Evolutionary conservation across 1,139 yeast genomes (phyloP).

Genomic region (Nakaseomyces nivariensis): DNA sequence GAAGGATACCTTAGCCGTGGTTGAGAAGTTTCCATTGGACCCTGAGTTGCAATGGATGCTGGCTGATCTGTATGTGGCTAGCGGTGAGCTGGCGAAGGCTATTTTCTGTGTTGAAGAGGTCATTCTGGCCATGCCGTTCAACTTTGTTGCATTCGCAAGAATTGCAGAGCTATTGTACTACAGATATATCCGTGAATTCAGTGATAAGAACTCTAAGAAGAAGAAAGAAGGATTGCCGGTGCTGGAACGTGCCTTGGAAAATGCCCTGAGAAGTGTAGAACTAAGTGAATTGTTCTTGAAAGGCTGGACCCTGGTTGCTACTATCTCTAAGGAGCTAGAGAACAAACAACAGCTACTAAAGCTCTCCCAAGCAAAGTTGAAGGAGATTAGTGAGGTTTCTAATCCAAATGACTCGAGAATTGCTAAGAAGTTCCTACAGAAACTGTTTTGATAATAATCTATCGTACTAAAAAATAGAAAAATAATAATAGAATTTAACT

Average conservation of each 20-base stretch:
- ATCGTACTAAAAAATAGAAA: neutral
- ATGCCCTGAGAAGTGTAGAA: conserved; percentile 63
- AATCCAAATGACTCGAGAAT: conserved; percentile 27
- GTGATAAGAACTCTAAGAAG: conserved; percentile 8
- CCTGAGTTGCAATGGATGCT: conserved; percentile 69
- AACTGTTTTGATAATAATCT: neutral
- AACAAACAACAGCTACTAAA: conserved; percentile 24
- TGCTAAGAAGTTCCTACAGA: conserved; percentile 4
- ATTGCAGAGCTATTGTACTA: conserved; percentile 22
- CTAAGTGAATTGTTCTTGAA: conserved; percentile 57
- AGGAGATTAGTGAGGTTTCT: conserved; percentile 26
- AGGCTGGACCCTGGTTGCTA: conserved; percentile 68
- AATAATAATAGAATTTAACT: neutral
- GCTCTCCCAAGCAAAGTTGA: conserved; percentile 32
- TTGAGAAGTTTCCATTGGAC: conserved; percentile 50
- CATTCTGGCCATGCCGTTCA: conserved; percentile 55
- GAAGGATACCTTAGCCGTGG: conserved; percentile 14
- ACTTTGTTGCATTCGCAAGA: conserved; percentile 51
- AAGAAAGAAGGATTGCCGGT: conserved; percentile 5
- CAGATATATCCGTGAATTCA: conserved; percentile 11
- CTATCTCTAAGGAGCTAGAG: conserved; percentile 31
- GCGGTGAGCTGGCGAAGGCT: conserved; percentile 62
- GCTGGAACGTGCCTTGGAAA: conserved; percentile 38
- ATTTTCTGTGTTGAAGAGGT: conserved; percentile 62
- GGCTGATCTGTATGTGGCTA: conserved; percentile 46